Evolutionary conservation across 1,139 yeast genomes (phyloP), one percentile per base, ranked within the genome.

Genomic region (Saccharomyces hybrid): DNA sequence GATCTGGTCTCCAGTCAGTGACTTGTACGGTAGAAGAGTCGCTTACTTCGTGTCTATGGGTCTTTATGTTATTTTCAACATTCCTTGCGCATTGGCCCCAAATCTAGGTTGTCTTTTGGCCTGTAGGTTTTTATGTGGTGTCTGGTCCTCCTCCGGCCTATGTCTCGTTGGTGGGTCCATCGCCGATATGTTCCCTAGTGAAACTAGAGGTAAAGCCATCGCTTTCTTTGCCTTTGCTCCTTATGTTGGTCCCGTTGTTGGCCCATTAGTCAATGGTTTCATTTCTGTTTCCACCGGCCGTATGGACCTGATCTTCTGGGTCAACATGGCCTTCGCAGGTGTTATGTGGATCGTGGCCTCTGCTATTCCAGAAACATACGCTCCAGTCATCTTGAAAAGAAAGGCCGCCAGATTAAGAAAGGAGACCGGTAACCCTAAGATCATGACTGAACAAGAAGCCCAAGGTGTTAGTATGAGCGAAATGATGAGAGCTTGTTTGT

Each of bases 221-320:
- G 95, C 96, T 0, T 85, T 85, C 63, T 89, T 89, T 68, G 89
- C 95, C 38, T 89, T 88, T 65, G 91, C 95, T 55, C 96, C 96
- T 4, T 88, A 89, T 70, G 84, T 91, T 54, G 96, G 96, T 50
- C 96, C 96, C 0, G 95, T 88, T 34, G 72, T 88, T 52, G 96
- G 96, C 44, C 96, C 95, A n/a, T 73, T 89, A 53, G 88, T 88
- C 46, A 86, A 88, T 66, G 96, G 96, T 42, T 89, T 89, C 73
- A 84, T 89, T 64, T 78, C 84, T 57, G 83, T 85, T 48, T 80
- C 83, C 57, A 78, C 93, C 26, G 79, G 77, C 16, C 76, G 90
- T 63, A 77, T 82, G 63, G 90, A 85, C 50, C 70, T 88, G 47
- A 80, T 89, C 68, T 80, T 86, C 59, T 89, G 96, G 96, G 91